These are phyloP conservation scores for Pseudevernia furfuracea DNA, from an alignment of 495 filamentous ascomycete genomes.

Conservation along the genomic window DNA sequence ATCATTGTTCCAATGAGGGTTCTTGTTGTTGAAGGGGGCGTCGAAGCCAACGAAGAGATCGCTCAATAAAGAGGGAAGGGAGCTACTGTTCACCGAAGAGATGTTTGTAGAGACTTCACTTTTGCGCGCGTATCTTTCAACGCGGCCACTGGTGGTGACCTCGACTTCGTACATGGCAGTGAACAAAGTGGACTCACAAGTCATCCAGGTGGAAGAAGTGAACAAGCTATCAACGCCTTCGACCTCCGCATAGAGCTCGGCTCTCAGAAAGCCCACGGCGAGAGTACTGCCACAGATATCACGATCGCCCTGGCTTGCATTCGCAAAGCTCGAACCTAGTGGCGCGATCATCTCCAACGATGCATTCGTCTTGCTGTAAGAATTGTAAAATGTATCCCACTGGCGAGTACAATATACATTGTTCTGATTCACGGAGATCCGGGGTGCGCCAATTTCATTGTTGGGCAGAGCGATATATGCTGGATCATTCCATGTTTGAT, in stretches of 20 bases:
- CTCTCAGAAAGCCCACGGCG: not conserved
- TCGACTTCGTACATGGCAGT: conserved; percentile 32
- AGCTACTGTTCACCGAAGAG: conserved; percentile 14
- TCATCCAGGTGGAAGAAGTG: conserved; percentile 22
- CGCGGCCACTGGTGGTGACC: conserved; percentile 27
- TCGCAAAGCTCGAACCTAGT: not conserved
- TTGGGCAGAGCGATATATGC: not conserved
- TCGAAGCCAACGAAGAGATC: not conserved
- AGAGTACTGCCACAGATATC: not conserved
- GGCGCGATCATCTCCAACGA: conserved; percentile 13
- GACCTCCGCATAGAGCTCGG: not conserved
- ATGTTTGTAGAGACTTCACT: not conserved
- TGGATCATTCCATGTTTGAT: not conserved
- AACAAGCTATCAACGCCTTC: conserved; percentile 5
- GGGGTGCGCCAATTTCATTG: not conserved
- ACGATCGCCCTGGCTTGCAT: not conserved
- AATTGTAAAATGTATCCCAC: too few relatives aligned
- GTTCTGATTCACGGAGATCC: too few relatives aligned
- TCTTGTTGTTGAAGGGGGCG: not conserved
- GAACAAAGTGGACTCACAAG: conserved; percentile 29
- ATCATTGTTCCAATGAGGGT: conserved; percentile 33
- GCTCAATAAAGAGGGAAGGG: conserved; percentile 9
- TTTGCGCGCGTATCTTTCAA: conserved; percentile 11
- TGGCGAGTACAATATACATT: not conserved
- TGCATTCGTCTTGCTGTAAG: not conserved